phyloP scores from a whole-genome alignment of 2,329 filamentous ascomycete genomes.

The Monilinia aucupariae region DNA sequence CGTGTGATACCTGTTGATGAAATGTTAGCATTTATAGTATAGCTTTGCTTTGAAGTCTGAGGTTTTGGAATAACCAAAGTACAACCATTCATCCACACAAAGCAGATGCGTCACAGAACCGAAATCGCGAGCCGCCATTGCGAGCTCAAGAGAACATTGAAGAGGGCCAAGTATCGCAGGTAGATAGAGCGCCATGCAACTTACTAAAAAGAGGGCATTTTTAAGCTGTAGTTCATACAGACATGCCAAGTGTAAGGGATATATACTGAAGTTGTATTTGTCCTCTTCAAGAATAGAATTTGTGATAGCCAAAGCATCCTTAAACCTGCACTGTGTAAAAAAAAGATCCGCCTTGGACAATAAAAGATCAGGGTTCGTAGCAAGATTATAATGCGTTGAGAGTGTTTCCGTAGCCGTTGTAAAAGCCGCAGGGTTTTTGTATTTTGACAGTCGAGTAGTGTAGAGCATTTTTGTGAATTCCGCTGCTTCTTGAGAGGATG shows the following conservation, averaged over 20 bases:
- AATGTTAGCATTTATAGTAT: conserved; percentile 1
- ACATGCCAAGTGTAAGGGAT: conserved; percentile 87
- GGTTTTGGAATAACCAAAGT: background rate
- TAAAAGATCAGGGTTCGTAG: conserved; percentile 81
- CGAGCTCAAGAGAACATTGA: background rate
- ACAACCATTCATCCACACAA: too few species aligned
- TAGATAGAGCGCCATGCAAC: conserved; percentile 28
- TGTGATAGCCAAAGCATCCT: conserved; percentile 78
- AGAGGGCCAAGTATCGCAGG: background rate
- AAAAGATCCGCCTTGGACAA: conserved; percentile 84
- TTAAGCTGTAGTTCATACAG: conserved; percentile 82
- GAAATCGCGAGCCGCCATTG: background rate
- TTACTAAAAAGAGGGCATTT: conserved; percentile 73
- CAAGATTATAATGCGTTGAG: conserved; percentile 86
- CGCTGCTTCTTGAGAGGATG: conserved; percentile 74
- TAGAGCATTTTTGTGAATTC: conserved; percentile 96
- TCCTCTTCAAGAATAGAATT: conserved; percentile 75
- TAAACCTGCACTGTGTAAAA: conserved; percentile 91
- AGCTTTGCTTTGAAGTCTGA: background rate
- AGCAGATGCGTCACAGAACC: background rate
- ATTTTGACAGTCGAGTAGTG: conserved; percentile 91
- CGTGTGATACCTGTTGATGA: conserved; percentile 59
- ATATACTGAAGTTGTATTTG: conserved; percentile 81
- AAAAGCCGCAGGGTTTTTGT: conserved; percentile 79
- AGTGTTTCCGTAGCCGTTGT: conserved; percentile 82